These are phyloP conservation scores for Umbelopsis isabellina DNA, from an alignment of 192 early-diverging fungal genomes.

Conservation along the genomic window DNA sequence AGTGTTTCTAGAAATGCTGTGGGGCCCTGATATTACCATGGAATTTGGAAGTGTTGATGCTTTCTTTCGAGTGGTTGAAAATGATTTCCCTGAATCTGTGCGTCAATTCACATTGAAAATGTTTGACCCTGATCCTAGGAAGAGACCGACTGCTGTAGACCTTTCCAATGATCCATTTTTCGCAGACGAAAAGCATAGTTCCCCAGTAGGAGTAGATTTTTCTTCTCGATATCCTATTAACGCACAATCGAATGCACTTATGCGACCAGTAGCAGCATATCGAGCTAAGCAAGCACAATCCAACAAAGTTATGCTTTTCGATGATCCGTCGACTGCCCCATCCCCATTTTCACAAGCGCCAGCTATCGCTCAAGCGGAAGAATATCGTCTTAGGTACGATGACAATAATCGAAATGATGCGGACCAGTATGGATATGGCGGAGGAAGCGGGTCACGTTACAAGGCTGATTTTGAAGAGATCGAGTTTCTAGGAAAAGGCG, in stretches of 20 bases:
- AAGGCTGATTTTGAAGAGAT: slow-evolving; percentile 78
- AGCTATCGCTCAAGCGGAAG: background rate
- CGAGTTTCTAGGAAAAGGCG: slow-evolving; percentile 76
- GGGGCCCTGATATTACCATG: slow-evolving; percentile 61
- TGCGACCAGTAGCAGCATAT: slow-evolving; percentile 5
- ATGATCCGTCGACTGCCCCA: background rate
- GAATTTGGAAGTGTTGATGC: slow-evolving; percentile 54
- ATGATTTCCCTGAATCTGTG: slow-evolving; percentile 54
- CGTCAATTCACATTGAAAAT: slow-evolving; percentile 55
- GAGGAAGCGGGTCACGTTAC: slow-evolving; percentile 59
- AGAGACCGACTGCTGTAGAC: slow-evolving; percentile 76
- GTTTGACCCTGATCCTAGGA: slow-evolving; percentile 70
- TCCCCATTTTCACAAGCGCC: slow-evolving; percentile 5
- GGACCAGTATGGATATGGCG: slow-evolving; percentile 11
- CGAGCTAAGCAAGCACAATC: slow-evolving; percentile 10
- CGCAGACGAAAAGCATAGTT: slow-evolving; percentile 39
- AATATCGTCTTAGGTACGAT: background rate
- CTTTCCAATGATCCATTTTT: slow-evolving; percentile 76
- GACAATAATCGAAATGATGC: background rate
- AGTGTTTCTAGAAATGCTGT: slow-evolving; percentile 70
- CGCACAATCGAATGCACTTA: background rate
- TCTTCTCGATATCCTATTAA: slow-evolving; percentile 6
- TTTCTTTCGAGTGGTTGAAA: slow-evolving; percentile 49
- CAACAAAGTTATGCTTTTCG: background rate
- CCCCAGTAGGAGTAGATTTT: background rate